Evolutionary conservation across 1,139 yeast species (phyloP).

Genomic region (Saccharomyces hybrid): DNA sequence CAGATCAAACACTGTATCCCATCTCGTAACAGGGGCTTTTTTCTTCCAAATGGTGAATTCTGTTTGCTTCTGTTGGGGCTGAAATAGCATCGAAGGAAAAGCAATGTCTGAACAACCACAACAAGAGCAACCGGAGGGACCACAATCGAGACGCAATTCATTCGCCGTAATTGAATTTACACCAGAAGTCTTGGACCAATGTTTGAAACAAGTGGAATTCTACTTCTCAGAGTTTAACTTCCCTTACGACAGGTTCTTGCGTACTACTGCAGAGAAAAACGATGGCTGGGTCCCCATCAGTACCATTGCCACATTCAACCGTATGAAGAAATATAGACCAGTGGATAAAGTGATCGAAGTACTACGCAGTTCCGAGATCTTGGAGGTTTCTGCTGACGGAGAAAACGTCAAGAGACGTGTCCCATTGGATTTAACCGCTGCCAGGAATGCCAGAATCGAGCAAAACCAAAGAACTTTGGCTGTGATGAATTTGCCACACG

Average conservation of each 20-base stretch:
- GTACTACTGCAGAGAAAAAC: slow-evolving; percentile 78
- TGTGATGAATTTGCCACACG: slow-evolving; percentile 51
- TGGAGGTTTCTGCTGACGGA: slow-evolving; percentile 75
- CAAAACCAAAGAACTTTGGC: slow-evolving; percentile 49
- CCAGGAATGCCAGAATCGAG: slow-evolving; percentile 51
- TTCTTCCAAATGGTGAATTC: neutral
- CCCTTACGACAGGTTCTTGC: slow-evolving; percentile 83
- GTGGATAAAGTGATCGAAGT: slow-evolving; percentile 76
- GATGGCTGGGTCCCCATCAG: slow-evolving; percentile 95
- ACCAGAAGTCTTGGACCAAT: slow-evolving; percentile 37
- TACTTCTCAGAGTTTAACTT: slow-evolving; percentile 90
- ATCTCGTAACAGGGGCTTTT: neutral
- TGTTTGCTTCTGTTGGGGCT: neutral
- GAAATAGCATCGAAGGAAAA: neutral
- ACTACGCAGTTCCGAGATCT: slow-evolving; percentile 54
- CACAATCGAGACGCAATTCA: slow-evolving; percentile 26
- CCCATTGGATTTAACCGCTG: slow-evolving; percentile 38
- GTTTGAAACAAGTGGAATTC: slow-evolving; percentile 85
- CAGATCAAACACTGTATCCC: neutral
- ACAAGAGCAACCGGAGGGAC: slow-evolving; percentile 6
- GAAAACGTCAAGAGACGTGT: slow-evolving; percentile 75
- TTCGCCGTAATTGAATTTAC: slow-evolving; percentile 32
- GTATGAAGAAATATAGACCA: slow-evolving; percentile 94
- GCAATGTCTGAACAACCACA: slow-evolving; percentile 5
- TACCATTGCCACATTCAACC: slow-evolving; percentile 80